Base-by-base conservation (phyloP, 106 monocot genomes). In the Dendrobium catenatum region DNA sequence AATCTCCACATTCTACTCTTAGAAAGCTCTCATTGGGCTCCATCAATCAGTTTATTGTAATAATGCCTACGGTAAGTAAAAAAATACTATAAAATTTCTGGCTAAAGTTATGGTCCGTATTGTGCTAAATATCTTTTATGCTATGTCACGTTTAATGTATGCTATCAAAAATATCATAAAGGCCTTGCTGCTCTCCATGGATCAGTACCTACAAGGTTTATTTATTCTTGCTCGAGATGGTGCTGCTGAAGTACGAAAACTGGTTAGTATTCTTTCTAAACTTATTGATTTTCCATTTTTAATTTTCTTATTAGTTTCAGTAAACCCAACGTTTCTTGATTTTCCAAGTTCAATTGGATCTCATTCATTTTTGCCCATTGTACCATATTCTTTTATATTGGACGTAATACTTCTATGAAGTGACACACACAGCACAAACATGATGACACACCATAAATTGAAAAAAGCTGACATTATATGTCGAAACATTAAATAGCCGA, bases 31-130 rank as follows among this genome's bases (percentile, higher is more conserved):
- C 95, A 2, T 85, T 99, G 80, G 87, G 93, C 51, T 95, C 91
- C 83, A 80, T 99, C n/a, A 99, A 99, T 85, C 99, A 99, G 73
- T 99, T 91, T 85, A 93, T 93, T 78, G 95, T 95, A 56, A 80
- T 86, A 59, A 93, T 99, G 91, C 99, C 99, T 47, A 77, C 81
- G 33, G 99, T 99, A 90, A 95, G 91, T 81, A 74, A 55, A 48
- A 42, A 73, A 55, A 78, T 55, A 29, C 31, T 56, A 67, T 76
- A 79, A n/a, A 48, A 40, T 59, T 68, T 82, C 72, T 42, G 22
- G 19, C 27, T 33, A n/a, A 74, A 49, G 72, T 15, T 59, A 33
- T 29, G 55, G 41, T 29, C 20, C 31, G 42, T 79, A 5, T 18
- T 82, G 22, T 56, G 72, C 16, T 37, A 49, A 76, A 77, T 37